A percentile compares a stretch with the other conserved stretches of the same genome.
phyloP scores from a whole-genome alignment of 805 yeast species.

The Ogataea thermomethanolica region DNA sequence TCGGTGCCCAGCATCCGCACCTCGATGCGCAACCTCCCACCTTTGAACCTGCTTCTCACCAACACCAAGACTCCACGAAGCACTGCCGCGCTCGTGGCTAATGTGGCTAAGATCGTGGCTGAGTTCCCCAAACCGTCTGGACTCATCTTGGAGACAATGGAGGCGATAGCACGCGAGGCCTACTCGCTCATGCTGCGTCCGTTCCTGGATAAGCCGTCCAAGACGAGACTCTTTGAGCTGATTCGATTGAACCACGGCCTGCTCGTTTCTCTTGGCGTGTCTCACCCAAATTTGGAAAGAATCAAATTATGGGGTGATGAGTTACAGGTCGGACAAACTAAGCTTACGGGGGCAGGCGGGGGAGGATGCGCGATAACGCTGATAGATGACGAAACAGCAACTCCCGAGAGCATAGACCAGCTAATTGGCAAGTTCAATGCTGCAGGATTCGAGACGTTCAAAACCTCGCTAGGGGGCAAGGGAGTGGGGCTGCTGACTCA shows the following conservation, averaged over 20 bases:
- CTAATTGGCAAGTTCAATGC: slow-evolving; percentile 36
- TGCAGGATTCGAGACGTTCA: slow-evolving; percentile 68
- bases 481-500: slow-evolving; percentile 64
- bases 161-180: slow-evolving; percentile 67
- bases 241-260: slow-evolving; percentile 85
- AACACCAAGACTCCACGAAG: slow-evolving; percentile 86
- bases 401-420: slow-evolving; percentile 31
- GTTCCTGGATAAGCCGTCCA: slow-evolving; percentile 40
- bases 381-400: slow-evolving; percentile 46
- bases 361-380: slow-evolving; percentile 97
- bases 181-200: slow-evolving; percentile 58
- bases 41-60: slow-evolving; percentile 68
- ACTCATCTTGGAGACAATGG: slow-evolving; percentile 73
- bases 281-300: slow-evolving; percentile 85
- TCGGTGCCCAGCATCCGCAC: slow-evolving; percentile 62
- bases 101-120: slow-evolving; percentile 56
- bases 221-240: slow-evolving; percentile 51
- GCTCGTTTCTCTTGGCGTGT: slow-evolving; percentile 80
- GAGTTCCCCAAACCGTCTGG: slow-evolving; percentile 53
- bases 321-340: slow-evolving; percentile 74
- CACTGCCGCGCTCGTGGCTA: slow-evolving; percentile 78
- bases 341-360: slow-evolving; percentile 98
- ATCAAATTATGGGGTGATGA: slow-evolving; percentile 66
- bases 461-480: slow-evolving; percentile 81
- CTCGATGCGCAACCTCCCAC: slow-evolving; percentile 69